Evolutionary conservation across 2,329 filamentous ascomycete genomes (phyloP).

Genomic region (Dothideomycetidae sp.): DNA sequence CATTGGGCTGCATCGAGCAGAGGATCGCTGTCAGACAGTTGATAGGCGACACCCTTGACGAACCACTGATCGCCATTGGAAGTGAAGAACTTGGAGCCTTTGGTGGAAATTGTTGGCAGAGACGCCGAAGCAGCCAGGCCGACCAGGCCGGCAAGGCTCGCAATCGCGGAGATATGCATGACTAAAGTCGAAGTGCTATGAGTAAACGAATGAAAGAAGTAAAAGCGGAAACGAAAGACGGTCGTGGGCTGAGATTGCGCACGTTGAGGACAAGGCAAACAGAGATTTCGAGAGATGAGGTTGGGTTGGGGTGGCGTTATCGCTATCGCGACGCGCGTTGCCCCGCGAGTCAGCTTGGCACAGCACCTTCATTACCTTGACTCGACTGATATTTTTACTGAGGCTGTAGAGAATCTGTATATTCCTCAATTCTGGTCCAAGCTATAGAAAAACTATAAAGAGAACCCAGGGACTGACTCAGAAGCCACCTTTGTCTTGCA

Average conservation of each 20-base stretch:
- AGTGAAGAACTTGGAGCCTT: constrained; percentile 76
- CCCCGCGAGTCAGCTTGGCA: too few species aligned
- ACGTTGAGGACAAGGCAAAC: too few species aligned
- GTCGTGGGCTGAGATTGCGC: too few species aligned
- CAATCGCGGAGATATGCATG: neutral
- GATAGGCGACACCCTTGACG: constrained; percentile 24
- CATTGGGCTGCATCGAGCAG: constrained; percentile 65
- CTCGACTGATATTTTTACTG: too few species aligned
- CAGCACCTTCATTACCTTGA: too few species aligned
- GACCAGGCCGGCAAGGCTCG: neutral
- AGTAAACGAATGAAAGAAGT: neutral
- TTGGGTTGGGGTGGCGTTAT: too few species aligned
- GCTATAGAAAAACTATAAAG: too few species aligned
- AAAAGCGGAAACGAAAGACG: neutral
- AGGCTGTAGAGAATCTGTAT: too few species aligned
- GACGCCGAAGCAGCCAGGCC: constrained; percentile 23
- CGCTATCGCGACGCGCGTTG: too few species aligned
- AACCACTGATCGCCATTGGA: constrained; percentile 45
- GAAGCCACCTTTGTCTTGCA: constrained; percentile 21
- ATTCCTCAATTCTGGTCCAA: too few species aligned
- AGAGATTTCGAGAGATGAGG: too few species aligned
- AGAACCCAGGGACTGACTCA: too few species aligned
- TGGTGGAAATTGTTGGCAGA: constrained; percentile 42
- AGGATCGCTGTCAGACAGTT: constrained; percentile 53
- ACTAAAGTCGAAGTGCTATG: neutral